These are phyloP conservation scores for Thielaviopsis punctulata DNA, from an alignment of 2,329 filamentous ascomycete genomes.

Conservation along the genomic window DNA sequence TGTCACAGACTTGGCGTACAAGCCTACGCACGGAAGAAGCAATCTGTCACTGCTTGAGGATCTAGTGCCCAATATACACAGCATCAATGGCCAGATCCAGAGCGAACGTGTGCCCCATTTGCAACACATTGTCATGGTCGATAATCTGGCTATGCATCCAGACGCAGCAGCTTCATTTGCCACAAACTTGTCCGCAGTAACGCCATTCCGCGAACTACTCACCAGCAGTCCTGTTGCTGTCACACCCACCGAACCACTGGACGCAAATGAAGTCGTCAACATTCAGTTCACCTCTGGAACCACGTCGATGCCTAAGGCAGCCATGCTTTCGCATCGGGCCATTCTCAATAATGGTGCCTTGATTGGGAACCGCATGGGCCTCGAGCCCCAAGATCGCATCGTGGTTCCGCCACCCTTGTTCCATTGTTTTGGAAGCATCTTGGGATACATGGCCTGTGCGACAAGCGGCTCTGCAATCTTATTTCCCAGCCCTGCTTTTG, in stretches of 20 bases:
- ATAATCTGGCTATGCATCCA: conserved; percentile 47
- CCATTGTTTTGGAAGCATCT: conserved; percentile 75
- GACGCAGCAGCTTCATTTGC: conserved; percentile 25
- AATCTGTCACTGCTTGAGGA: conserved; percentile 31
- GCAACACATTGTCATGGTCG: conserved; percentile 53
- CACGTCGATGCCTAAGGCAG: conserved; percentile 77
- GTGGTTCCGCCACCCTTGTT: conserved; percentile 79
- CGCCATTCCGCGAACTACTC: conserved; percentile 27
- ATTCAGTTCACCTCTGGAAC: conserved; percentile 98
- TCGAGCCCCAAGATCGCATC: conserved; percentile 56
- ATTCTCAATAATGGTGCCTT: conserved; percentile 84
- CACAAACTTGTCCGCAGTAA: conserved; percentile 28
- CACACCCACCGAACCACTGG: conserved; percentile 28
- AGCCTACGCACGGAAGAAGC: conserved; percentile 34
- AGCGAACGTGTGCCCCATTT: conserved; percentile 46
- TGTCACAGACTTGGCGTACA: conserved; percentile 67
- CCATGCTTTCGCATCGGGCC: conserved; percentile 67
- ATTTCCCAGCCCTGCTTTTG: conserved; percentile 75
- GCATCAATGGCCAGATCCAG: conserved; percentile 22
- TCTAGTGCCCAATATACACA: conserved; percentile 26
- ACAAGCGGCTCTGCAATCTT: conserved; percentile 65
- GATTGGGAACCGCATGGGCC: conserved; percentile 71
- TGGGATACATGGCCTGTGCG: conserved; percentile 92
- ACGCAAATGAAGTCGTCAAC: conserved; percentile 60
- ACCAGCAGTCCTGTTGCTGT: conserved; percentile 20